Evolutionary conservation across 345 rosid species (phyloP), one percentile per base, ranked within the genome.

Genomic region (Balakata baccata): DNA sequence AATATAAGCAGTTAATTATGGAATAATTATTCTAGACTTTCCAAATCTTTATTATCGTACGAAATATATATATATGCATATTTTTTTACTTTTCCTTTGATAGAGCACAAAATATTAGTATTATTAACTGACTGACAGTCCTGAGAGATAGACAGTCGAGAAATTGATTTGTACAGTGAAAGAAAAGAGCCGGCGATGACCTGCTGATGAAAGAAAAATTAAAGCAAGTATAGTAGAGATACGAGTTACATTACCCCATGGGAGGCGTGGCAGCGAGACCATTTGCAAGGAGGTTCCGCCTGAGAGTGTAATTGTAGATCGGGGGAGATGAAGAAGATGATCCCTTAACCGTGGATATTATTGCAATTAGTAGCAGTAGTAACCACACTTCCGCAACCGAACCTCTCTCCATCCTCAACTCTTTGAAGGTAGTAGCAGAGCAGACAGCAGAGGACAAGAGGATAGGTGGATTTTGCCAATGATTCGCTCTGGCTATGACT

Each of bases 201-300:
- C 34, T 29, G 34, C 34, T 29, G 10, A 43, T 49, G 7, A 11
- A 12, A 43, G 70, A 14, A 29, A 58, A 7, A 23, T n/a, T n/a
- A 20, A 17, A 29, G 10, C 16, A 49, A 37, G 10, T 18, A 34
- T 18, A n/a, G 37, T 11, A 14, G 4, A 38, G 16, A 22, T 41
- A 16, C 50, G n/a, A 17, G 8, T 1, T 3, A 47, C 72, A 67
- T 75, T 75, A 78, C 80, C 80, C 85, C 80, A 78, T 78, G 22
- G 80, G 85, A 78, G 85, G 85, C 23, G 82, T 76, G 56, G 14
- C 49, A 43, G 54, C 85, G 59, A 78, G 72, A 59, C 64, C 71
- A 68, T 75, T 75, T 3, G 66, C 45, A 9, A 75, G 78, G 14
- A 74, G 76, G 53, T 38, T 75, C 47, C 74, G 70, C 34, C 69